Evolutionary conservation across 2,329 filamentous ascomycete species (phyloP).

Genomic region (Fusarium graminum): DNA sequence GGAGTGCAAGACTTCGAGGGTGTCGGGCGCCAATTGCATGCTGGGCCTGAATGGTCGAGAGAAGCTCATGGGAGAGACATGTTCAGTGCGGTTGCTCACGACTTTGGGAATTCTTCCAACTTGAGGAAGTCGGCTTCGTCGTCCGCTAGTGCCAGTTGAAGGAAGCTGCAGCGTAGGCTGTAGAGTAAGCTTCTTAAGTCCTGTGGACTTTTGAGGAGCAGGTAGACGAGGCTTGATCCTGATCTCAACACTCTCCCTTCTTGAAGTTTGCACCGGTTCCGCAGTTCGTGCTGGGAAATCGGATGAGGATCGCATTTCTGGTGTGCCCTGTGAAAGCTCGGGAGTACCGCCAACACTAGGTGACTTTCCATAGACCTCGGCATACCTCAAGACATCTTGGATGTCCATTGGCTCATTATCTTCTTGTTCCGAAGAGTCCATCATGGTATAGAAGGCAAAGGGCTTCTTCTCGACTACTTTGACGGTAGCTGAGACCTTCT

Average conservation of each 20-base stretch:
- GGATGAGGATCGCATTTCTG: constrained; percentile 31
- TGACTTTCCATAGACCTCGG: constrained; percentile 54
- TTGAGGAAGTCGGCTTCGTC: constrained; percentile 76
- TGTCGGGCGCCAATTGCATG: constrained; percentile 53
- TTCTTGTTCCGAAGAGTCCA: constrained; percentile 70
- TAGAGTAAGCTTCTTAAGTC: constrained; percentile 15
- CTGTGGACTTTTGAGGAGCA: constrained; percentile 18
- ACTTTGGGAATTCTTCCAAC: constrained; percentile 90
- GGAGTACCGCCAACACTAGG: constrained; percentile 32
- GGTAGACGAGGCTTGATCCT: constrained; percentile 20
- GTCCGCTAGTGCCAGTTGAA: constrained; percentile 23
- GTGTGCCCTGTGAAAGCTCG: constrained; percentile 32
- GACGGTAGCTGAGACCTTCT: constrained; percentile 63
- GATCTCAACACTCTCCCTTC: constrained; percentile 6
- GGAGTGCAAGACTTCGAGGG: constrained; percentile 48
- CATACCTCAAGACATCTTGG: constrained; percentile 64
- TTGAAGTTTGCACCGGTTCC: constrained; percentile 2
- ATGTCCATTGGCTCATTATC: constrained; percentile 58
- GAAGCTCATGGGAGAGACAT: constrained; percentile 81
- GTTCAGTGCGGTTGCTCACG: constrained; percentile 75
- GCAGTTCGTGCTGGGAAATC: constrained; percentile 23
- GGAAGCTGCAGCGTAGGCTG: constrained; percentile 14
- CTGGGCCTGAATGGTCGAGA: constrained; percentile 81
- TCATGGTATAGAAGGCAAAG: constrained; percentile 71
- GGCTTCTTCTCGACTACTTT: constrained; percentile 64